These are phyloP conservation scores for Colletotrichum tabaci DNA, from an alignment of 2,329 filamentous ascomycete genomes.

Conservation along the genomic window DNA sequence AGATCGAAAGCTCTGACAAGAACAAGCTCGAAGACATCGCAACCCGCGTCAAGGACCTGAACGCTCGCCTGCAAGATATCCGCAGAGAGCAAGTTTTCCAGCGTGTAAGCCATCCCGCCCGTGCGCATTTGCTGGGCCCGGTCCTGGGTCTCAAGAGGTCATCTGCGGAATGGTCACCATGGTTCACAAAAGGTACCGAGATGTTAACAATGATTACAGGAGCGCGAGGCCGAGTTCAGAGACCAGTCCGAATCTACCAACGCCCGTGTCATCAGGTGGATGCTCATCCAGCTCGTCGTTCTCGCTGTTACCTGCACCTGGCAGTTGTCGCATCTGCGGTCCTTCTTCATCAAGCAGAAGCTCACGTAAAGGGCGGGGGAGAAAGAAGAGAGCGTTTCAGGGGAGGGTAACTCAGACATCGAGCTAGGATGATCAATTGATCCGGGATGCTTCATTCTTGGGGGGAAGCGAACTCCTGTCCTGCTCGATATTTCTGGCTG, in stretches of 20 bases:
- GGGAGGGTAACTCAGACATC: conserved; percentile 12
- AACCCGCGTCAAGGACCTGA: conserved; percentile 89
- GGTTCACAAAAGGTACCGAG: background rate
- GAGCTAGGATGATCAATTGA: conserved; percentile 10
- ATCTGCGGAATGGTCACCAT: background rate
- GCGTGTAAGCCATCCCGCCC: conserved; percentile 70
- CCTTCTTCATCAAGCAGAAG: conserved; percentile 99
- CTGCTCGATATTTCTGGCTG: conserved; percentile 2
- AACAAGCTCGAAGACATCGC: conserved; percentile 92
- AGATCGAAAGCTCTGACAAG: conserved; percentile 95
- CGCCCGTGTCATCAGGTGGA: conserved; percentile 92
- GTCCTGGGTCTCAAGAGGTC: background rate
- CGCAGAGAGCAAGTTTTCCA: conserved; percentile 97
- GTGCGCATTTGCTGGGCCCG: background rate
- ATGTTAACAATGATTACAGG: conserved; percentile 65
- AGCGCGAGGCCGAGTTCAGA: conserved; percentile 97
- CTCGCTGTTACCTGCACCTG: conserved; percentile 92
- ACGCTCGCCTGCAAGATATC: conserved; percentile 88
- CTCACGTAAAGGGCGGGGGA: conserved; percentile 77
- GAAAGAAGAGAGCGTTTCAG: conserved; percentile 11
- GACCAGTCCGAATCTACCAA: conserved; percentile 98
- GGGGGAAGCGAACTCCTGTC: background rate
- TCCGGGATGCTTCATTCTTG: conserved; percentile 8
- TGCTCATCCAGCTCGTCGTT: conserved; percentile 88
- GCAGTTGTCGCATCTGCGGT: conserved; percentile 95